Conservation (phyloP, 192 early-diverging fungal species). For the Coemansia sp. region DNA sequence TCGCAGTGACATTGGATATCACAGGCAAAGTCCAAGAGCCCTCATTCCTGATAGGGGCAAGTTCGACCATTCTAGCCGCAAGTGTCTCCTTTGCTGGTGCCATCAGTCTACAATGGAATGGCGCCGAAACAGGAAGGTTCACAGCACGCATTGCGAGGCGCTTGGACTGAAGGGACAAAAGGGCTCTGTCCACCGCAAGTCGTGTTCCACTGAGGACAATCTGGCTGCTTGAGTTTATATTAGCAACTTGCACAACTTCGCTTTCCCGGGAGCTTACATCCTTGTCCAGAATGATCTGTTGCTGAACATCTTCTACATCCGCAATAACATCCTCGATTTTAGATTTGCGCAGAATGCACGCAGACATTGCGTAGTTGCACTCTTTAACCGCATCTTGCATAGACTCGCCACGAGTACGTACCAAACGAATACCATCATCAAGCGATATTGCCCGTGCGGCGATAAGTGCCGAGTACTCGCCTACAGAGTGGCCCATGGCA, state of each 20-base stretch:
- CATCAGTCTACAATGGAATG: constrained; percentile 96
- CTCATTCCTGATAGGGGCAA: constrained; percentile 60
- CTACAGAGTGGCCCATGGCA: constrained; percentile 90
- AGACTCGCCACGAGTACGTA: constrained; percentile 80
- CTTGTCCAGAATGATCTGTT: constrained; percentile 16
- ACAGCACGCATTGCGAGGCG: constrained; percentile 85
- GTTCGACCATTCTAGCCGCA: constrained; percentile 65
- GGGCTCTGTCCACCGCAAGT: constrained; percentile 82
- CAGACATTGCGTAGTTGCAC: constrained; percentile 83
- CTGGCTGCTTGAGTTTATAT: constrained; percentile 81
- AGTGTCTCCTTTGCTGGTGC: constrained; percentile 77
- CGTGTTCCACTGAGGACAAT: constrained; percentile 90
- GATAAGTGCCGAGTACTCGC: constrained; percentile 84
- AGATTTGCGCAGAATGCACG: constrained; percentile 75
- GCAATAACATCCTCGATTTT: constrained; percentile 69
- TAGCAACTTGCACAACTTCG: constrained; percentile 82
- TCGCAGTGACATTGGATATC: constrained; percentile 89
- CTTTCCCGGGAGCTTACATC: not conserved
- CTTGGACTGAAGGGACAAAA: constrained; percentile 73
- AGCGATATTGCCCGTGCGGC: constrained; percentile 68
- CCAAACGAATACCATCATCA: constrained; percentile 80
- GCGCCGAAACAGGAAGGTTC: constrained; percentile 91
- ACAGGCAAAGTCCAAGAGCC: constrained; percentile 72
- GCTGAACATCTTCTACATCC: constrained; percentile 42
- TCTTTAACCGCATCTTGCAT: constrained; percentile 81